Evolutionary conservation across 257 asterid species (phyloP).

Genomic region (Fraxinus quadrangulata): DNA sequence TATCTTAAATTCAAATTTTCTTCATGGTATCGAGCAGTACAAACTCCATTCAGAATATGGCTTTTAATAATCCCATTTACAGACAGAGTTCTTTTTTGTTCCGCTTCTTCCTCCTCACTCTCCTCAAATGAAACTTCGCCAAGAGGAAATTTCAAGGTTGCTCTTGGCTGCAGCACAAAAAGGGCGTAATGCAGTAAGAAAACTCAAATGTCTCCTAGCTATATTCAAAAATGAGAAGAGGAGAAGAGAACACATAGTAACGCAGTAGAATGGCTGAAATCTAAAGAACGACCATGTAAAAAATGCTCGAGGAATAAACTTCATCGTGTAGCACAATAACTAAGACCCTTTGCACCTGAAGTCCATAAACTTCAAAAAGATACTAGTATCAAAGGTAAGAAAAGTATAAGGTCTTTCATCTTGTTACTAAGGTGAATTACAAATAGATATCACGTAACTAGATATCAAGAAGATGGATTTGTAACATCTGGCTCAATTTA

Average conservation of each 20-base stretch:
- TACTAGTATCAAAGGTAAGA: not conserved
- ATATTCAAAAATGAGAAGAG: not conserved
- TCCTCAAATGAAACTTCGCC: conserved; percentile 85
- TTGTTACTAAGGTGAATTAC: not conserved
- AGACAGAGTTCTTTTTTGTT: conserved; percentile 50
- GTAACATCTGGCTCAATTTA: not conserved
- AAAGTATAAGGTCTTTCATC: not conserved
- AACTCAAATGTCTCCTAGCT: not conserved
- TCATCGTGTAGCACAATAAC: conserved; percentile 3
- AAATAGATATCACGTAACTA: conserved; percentile 16
- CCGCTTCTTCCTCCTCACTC: conserved; percentile 69
- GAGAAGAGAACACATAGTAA: not conserved
- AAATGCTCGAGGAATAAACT: not conserved
- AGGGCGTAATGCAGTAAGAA: not conserved
- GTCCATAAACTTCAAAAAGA: not conserved
- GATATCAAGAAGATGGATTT: conserved; percentile 8
- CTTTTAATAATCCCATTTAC: conserved; percentile 64
- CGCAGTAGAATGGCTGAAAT: not conserved
- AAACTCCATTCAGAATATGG: conserved; percentile 59
- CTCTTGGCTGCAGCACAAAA: conserved; percentile 65
- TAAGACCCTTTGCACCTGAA: not conserved
- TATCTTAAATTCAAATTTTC: conserved; percentile 70
- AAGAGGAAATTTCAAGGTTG: conserved; percentile 72
- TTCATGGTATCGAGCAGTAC: conserved; percentile 75
- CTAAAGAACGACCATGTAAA: not conserved